Conservation (phyloP, 23 red algal species). For the Gracilaria domingensis region DNA sequence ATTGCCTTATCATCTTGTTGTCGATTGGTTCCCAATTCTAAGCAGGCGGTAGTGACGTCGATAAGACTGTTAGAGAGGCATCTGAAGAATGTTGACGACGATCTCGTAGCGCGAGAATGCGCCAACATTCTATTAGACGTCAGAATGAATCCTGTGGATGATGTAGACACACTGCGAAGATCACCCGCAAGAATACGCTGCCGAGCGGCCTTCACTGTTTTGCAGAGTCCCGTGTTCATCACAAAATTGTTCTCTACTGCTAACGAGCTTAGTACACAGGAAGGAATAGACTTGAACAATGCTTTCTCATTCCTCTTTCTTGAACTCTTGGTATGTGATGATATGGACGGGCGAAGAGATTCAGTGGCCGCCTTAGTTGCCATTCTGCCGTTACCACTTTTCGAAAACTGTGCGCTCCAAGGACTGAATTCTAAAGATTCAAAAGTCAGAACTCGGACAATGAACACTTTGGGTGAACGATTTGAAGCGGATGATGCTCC, state of each 20-base stretch:
- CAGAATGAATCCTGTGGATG: not conserved
- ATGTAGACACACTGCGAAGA: not conserved
- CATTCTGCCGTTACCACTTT: conserved; percentile 31
- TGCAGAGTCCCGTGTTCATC: conserved; percentile 4
- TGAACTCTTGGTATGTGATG: conserved; percentile 30
- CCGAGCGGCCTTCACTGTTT: conserved; percentile 1
- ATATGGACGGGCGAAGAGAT: conserved; percentile 4
- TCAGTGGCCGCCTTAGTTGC: conserved; percentile 31
- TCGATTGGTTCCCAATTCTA: not conserved
- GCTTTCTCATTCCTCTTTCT: not conserved
- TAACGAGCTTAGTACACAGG: not conserved
- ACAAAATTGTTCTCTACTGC: conserved; percentile 1
- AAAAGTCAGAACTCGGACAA: conserved; percentile 4
- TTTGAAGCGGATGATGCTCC: conserved; percentile 3
- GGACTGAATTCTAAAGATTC: not conserved
- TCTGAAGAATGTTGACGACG: not conserved
- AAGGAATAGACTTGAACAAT: not conserved
- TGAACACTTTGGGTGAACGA: not conserved
- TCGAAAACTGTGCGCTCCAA: not conserved
- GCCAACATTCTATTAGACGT: not conserved
- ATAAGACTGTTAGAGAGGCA: conserved; percentile 3
- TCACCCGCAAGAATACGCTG: conserved; percentile 28
- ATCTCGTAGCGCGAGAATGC: conserved; percentile 22
- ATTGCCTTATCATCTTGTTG: conserved; percentile 21
- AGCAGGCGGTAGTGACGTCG: not conserved